Conservation (phyloP, 2,329 filamentous ascomycete genomes). For the Tolypocladium sp. region DNA sequence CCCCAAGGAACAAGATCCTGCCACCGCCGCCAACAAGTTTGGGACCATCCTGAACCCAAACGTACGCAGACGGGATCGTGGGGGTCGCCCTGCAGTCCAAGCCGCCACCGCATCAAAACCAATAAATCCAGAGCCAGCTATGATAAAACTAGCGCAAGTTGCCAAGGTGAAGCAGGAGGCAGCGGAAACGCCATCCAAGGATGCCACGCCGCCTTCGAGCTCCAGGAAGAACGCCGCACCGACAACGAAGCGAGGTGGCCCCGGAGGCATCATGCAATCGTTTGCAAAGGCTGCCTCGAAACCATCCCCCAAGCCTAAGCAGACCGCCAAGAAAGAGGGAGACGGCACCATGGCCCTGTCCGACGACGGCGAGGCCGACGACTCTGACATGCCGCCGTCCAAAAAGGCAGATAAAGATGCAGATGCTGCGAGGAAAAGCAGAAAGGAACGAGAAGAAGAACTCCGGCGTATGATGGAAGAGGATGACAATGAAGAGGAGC, state of each 20-base stretch:
- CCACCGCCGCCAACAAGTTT: constrained; percentile 51
- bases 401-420: constrained; percentile 14
- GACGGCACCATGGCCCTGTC: constrained; percentile 22
- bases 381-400: constrained; percentile 20
- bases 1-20: constrained; percentile 47
- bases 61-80: constrained; percentile 43
- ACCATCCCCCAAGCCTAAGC: constrained; percentile 38
- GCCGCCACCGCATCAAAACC: constrained; percentile 14
- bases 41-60: constrained; percentile 68
- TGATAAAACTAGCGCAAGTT: neutral
- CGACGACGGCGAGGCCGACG: constrained; percentile 31
- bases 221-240: constrained; percentile 23
- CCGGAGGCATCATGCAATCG: constrained; percentile 63
- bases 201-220: constrained; percentile 13
- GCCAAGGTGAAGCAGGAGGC: constrained; percentile 22
- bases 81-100: constrained; percentile 17
- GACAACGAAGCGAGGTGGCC: constrained; percentile 46
- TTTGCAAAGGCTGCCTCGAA: constrained; percentile 55
- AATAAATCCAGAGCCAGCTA: constrained; percentile 21
- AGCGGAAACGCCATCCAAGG: constrained; percentile 11
- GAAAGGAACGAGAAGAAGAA: constrained; percentile 27
- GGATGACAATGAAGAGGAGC: constrained; percentile 45
- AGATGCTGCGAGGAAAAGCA: constrained; percentile 17
- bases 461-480: constrained; percentile 39
- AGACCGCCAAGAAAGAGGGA: constrained; percentile 18